Base-by-base conservation (phyloP, 2,329 filamentous ascomycete species). In the Diaporthe capsici region DNA sequence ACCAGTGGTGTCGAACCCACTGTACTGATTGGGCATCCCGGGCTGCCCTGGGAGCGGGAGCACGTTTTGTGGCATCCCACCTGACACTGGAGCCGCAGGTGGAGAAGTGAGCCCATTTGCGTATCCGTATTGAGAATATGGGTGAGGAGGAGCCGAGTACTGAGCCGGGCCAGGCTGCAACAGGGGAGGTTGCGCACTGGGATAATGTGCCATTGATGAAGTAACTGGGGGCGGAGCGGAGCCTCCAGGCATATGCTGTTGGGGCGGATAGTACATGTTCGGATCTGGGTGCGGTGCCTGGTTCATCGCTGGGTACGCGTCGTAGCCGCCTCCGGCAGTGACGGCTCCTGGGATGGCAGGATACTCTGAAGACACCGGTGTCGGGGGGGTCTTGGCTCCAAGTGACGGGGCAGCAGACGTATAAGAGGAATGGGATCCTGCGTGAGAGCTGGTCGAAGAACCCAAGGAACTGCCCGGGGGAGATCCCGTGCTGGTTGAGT, bases 91-190 rank as follows among this genome's bases (percentile, higher is more conserved):
- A 22, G 91, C 90, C 3, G 88, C 90, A 73, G 93, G 91, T n/a
- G 94, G 93, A n/a, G 95, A 96, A 3, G 94, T 92, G 77, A 98
- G 88, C 65, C 94, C 94, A 85, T 93, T 94, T 55, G 90, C 81
- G 80, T 98, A 97, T 37, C 88, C 90, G 83, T 98, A 98, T 79
- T 92, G 91, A 72, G 72, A 84, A 78, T 87, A 85, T 87, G 97
- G 89, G 80, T 77, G 91, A 84, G 82, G 86, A 80, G 78, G 90
- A n/a, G 85, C 89, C 3, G 90, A 87, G 84, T 97, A 97, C 78
- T 92, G 91, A 6, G 89, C 88, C 47, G 93, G 92, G 0, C 91
- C 92, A 25, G 94, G 93, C 80, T 94, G 95, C 81, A 96, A 86
- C 77, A 95, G 88, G 12, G 94, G 90, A 15, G 94, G 93, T 79